Evolutionary conservation across 257 asterid species (phyloP).

Genomic region (Leptodermis oblonga): DNA sequence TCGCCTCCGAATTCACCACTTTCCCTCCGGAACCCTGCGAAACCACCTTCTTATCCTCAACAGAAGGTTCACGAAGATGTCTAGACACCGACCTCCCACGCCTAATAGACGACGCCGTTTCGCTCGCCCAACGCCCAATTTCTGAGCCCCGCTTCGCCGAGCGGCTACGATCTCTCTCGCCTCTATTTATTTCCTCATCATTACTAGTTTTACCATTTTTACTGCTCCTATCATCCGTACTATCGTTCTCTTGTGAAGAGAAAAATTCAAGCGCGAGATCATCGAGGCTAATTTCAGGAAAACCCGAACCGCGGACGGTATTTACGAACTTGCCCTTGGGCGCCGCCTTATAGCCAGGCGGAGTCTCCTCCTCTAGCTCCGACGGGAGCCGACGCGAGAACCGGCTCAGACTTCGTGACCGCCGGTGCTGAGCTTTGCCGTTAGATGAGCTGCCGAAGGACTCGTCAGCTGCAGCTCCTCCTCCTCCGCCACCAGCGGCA

Average conservation of each 20-base stretch:
- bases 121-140: slow-evolving; percentile 79
- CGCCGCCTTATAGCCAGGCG: slow-evolving; percentile 33
- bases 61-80: slow-evolving; percentile 30
- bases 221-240: slow-evolving; percentile 5
- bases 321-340: slow-evolving; percentile 74
- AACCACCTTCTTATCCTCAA: slow-evolving; percentile 19
- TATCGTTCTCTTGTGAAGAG: slow-evolving; percentile 21
- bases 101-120: slow-evolving; percentile 69
- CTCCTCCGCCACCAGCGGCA: slow-evolving; percentile 37
- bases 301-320: slow-evolving; percentile 65
- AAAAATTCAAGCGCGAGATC: slow-evolving; percentile 76
- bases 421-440: slow-evolving; percentile 21
- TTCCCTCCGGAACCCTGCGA: slow-evolving; percentile 31
- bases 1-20: slow-evolving; percentile 28
- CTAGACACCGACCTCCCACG: slow-evolving; percentile 82
- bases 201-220: slow-evolving; percentile 27
- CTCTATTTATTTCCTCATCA: slow-evolving; percentile 31
- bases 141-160: slow-evolving; percentile 36
- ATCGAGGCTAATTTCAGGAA: slow-evolving; percentile 76
- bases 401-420: slow-evolving; percentile 47
- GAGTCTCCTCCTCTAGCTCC: slow-evolving; percentile 35
- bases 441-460: slow-evolving; percentile 23
- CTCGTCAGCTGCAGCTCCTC: slow-evolving; percentile 3
- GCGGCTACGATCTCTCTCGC: slow-evolving; percentile 39
- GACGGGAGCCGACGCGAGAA: slow-evolving; percentile 27